Evolutionary conservation across 176 grass and related monocot genomes (phyloP).

Genomic region (Carex littledalei): DNA sequence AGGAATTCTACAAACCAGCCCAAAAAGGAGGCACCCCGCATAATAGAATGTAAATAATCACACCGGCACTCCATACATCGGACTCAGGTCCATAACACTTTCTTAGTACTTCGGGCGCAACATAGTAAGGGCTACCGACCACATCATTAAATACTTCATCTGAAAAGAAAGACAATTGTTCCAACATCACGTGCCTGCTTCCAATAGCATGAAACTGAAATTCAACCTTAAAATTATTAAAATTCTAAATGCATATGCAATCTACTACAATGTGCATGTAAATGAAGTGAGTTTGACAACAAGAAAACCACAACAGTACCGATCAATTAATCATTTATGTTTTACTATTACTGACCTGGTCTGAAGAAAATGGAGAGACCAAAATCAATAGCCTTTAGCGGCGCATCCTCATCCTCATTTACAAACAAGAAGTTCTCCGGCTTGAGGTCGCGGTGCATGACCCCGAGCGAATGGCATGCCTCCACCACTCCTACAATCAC

Average conservation of each 20-base stretch:
- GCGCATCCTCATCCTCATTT: conserved; percentile 24
- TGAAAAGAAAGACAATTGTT: background rate
- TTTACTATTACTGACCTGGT: background rate
- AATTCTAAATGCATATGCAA: background rate
- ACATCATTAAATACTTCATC: conserved; percentile 17
- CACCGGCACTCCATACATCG: conserved; percentile 25
- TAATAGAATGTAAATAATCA: conserved; percentile 25
- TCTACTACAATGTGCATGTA: background rate
- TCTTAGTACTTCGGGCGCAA: conserved; percentile 24
- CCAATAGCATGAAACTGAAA: background rate
- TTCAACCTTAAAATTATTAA: no score
- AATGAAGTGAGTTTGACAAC: background rate
- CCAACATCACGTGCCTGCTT: background rate
- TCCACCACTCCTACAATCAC: conserved; percentile 28
- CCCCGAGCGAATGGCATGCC: conserved; percentile 24
- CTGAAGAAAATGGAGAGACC: conserved; percentile 27
- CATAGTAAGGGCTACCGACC: conserved; percentile 22
- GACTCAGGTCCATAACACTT: conserved; percentile 22
- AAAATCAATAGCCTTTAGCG: conserved; percentile 21
- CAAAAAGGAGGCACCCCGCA: conserved; percentile 26
- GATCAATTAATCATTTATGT: background rate
- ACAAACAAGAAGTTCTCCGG: conserved; percentile 27
- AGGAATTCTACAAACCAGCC: conserved; percentile 2
- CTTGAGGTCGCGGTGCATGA: conserved; percentile 23
- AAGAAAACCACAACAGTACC: background rate